These are phyloP conservation scores for Cercophora scortea DNA, from an alignment of 495 filamentous ascomycete species.

Conservation along the genomic window DNA sequence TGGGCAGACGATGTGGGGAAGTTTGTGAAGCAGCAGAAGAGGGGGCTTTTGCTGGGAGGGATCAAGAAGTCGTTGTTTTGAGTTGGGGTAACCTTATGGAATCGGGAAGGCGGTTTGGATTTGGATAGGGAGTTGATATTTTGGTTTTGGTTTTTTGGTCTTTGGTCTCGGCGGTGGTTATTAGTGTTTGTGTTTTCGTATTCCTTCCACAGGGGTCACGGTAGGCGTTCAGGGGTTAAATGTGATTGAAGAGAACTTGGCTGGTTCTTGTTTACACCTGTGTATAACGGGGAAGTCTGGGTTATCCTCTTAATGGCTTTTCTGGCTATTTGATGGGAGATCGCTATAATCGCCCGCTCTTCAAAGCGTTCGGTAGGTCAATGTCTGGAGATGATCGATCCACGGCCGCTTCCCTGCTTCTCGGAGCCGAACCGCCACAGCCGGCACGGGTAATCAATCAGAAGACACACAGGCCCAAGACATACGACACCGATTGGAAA, in stretches of 20 bases:
- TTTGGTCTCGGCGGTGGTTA: not conserved
- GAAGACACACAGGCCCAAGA: no score
- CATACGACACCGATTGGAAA: no score
- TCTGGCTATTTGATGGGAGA: no score
- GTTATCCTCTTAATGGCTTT: not conserved
- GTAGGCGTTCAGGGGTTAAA: no score
- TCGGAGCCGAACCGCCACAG: no score
- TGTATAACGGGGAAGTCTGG: not conserved
- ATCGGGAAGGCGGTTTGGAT: not conserved
- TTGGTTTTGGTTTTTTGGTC: not conserved
- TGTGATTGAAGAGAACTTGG: no score
- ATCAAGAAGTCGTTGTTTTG: constrained; percentile 39
- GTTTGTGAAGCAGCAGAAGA: constrained; percentile 78
- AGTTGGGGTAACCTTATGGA: not conserved
- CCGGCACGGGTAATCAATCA: no score
- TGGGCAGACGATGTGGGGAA: constrained; percentile 86
- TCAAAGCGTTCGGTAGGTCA: no score
- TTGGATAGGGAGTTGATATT: not conserved
- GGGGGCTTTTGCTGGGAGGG: constrained; percentile 63
- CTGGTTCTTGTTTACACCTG: no score
- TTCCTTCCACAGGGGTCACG: not conserved
- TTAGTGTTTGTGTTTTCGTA: not conserved
- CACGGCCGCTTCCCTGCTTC: no score
- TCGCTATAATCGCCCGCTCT: no score
- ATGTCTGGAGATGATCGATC: no score